Evolutionary conservation across 2,329 filamentous ascomycete species (phyloP), one percentile per base, ranked within the genome.

Genomic region (Arthroderma sp.): DNA sequence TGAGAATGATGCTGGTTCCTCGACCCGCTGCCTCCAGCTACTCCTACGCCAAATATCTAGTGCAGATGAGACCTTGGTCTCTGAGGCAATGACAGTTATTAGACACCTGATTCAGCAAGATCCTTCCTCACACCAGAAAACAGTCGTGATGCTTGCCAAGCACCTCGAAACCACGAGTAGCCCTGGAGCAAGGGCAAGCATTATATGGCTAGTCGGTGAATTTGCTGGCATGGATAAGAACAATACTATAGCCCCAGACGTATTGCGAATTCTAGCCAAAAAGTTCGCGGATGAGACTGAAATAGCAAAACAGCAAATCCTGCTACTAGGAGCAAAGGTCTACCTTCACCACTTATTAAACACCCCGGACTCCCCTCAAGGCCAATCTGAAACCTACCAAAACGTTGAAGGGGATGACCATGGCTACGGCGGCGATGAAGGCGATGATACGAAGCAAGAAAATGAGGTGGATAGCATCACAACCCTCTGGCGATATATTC

Each of bases 121-220:
- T 50, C 86, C 89, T 0, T 67, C 77, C 29, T 78, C 79, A 3
- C 91, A 98, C 59, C 74, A 78, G 7, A 82, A 81, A 36, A 98
- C 91, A 0, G 87, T 96, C 1, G 78, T 96, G 31, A 77, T 86
- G 39, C 68, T 98, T 40, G 91, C 91, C 4, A 91, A 87, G 63
- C 88, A 94, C 49, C 75, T 98, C 2, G 91, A 95, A 57, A 83
- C 82, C 3, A 85, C 87, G 1, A 85, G 83, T 0, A 88, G 91
- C 49, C 80, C 91, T 1, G 82, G 87, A 49, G 91, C 91, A 3
- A 76, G 91, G 52, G 91, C 91, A 3, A 94, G 85, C 41, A 95
- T 98, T 50, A 83, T 98, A 54, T 98, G 91, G 91, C 77, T 98
- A 0, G 88, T 96, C 0, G 91, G 91, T 38, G 91, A 98, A 62